Conservation (phyloP, 2,329 filamentous ascomycete genomes). For the Dryadomyces quercivorus region DNA sequence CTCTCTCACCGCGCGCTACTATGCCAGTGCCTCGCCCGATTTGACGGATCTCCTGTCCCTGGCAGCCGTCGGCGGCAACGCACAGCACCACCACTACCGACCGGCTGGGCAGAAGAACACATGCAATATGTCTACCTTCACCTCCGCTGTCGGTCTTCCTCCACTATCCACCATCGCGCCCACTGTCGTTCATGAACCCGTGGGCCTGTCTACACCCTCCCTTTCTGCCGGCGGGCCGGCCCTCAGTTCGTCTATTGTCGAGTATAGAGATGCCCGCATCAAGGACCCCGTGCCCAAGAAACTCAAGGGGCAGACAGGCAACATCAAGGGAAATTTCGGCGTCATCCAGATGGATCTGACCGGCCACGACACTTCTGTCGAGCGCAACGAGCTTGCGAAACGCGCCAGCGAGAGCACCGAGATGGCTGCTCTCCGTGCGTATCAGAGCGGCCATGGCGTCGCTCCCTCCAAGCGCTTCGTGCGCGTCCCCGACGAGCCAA, state of each 20-base stretch:
- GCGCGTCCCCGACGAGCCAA: slow-evolving; percentile 18
- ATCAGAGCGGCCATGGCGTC: slow-evolving; percentile 39
- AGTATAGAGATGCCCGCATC: slow-evolving; percentile 32
- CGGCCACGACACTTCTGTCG: slow-evolving; percentile 28
- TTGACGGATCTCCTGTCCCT: slow-evolving; percentile 9
- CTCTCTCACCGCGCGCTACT: slow-evolving; percentile 3
- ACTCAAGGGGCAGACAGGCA: slow-evolving; percentile 44
- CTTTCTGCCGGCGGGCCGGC: neutral
- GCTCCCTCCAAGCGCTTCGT: slow-evolving; percentile 29
- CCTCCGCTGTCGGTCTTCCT: slow-evolving; percentile 7
- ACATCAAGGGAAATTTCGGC: slow-evolving; percentile 46
- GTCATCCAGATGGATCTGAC: slow-evolving; percentile 49
- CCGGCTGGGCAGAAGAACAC: neutral
- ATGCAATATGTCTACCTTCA: slow-evolving; percentile 9
- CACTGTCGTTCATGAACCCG: slow-evolving; percentile 1
- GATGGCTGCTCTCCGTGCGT: slow-evolving; percentile 42
- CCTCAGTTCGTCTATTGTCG: neutral
- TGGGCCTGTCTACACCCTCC: neutral
- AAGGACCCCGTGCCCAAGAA: slow-evolving; percentile 50
- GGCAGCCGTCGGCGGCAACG: slow-evolving; percentile 9
- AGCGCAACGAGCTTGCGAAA: slow-evolving; percentile 43
- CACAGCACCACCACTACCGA: neutral
- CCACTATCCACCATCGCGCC: slow-evolving; percentile 10
- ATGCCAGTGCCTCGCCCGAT: slow-evolving; percentile 6
- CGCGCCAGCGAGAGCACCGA: slow-evolving; percentile 50